A percentile compares a stretch with the other conserved stretches of the same genome.
These are phyloP conservation scores for Xylaria sp. DNA, from an alignment of 2,329 filamentous ascomycete genomes.

Conservation along the genomic window DNA sequence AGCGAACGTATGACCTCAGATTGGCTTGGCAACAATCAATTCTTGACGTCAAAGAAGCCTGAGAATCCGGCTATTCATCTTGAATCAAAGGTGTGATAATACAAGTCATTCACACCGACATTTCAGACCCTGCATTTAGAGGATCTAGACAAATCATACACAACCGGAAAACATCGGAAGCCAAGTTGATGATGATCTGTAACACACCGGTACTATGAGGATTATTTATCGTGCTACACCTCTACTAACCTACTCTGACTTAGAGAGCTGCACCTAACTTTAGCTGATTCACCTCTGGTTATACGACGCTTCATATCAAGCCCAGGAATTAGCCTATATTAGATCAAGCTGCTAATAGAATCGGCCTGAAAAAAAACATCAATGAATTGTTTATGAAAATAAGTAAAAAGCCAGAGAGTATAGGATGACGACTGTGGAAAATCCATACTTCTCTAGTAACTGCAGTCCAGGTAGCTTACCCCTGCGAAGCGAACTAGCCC, in stretches of 20 bases:
- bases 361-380: neutral
- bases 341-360: neutral
- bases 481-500: neutral
- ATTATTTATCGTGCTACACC: neutral
- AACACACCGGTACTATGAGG: neutral
- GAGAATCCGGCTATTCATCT: neutral
- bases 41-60: neutral
- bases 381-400: neutral
- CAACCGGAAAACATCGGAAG: constrained; percentile 4
- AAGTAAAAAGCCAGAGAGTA: neutral
- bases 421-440: neutral
- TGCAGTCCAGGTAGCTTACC: neutral
- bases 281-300: no score
- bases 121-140: neutral
- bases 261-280: neutral
- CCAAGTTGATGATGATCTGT: neutral
- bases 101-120: neutral
- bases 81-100: neutral
- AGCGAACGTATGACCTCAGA: neutral
- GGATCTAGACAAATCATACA: neutral
- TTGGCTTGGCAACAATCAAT: no score
- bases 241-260: neutral
- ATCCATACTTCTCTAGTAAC: neutral
- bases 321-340: neutral
- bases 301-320: neutral